Evolutionary conservation across 495 filamentous ascomycete species (phyloP).

Genomic region (Xeromyces bisporus): DNA sequence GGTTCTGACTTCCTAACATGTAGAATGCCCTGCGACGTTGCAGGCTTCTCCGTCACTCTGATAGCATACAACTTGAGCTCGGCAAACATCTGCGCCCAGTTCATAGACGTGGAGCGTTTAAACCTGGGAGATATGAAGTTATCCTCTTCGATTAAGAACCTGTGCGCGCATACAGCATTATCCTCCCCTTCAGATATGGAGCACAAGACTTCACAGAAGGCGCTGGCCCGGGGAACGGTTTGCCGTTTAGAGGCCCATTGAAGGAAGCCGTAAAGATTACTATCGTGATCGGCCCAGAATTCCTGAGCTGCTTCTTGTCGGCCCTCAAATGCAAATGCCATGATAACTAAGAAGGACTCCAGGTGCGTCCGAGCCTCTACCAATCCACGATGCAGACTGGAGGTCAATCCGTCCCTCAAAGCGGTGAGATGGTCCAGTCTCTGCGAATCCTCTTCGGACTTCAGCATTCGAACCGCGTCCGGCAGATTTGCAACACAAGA

Average conservation of each 20-base stretch:
- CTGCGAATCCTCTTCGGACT: constrained; percentile 79
- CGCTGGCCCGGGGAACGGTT: constrained; percentile 81
- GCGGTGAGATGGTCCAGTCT: constrained; percentile 47
- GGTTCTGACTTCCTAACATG: constrained; percentile 45
- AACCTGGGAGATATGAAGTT: constrained; percentile 54
- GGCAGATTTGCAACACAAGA: constrained; percentile 88
- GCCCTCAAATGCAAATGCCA: constrained; percentile 78
- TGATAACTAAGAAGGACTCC: constrained; percentile 80
- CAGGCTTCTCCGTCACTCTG: constrained; percentile 48
- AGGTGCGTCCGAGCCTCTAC: constrained; percentile 51
- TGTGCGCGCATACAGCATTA: constrained; percentile 64
- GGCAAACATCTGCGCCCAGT: constrained; percentile 83
- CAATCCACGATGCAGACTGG: constrained; percentile 28
- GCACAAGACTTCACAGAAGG: constrained; percentile 89
- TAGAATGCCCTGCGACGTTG: constrained; percentile 36
- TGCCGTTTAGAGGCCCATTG: constrained; percentile 87
- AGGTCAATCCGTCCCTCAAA: constrained; percentile 29
- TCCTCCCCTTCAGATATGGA: constrained; percentile 65
- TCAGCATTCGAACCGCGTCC: constrained; percentile 70
- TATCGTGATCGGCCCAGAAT: constrained; percentile 80
- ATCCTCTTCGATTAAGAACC: constrained; percentile 78
- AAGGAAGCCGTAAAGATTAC: constrained; percentile 82
- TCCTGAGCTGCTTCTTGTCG: constrained; percentile 64
- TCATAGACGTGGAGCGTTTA: constrained; percentile 61
- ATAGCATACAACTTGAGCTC: constrained; percentile 63